Percentiles rank a stretch among this genome's conserved stretches.
Conservation (phyloP, 345 rosid species). For the Heritiera fomes region DNA sequence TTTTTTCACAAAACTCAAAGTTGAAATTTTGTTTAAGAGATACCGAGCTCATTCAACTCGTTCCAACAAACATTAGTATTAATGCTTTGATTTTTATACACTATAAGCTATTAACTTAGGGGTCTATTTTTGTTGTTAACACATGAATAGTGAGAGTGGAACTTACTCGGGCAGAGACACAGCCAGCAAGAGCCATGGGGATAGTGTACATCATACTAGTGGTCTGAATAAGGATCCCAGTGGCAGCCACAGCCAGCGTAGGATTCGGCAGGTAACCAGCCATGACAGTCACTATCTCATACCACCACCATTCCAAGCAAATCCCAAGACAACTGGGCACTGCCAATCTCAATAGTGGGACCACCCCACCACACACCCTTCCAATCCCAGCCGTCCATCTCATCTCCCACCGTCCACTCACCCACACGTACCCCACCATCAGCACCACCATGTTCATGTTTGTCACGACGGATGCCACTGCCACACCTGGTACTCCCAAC, state of each 20-base stretch:
- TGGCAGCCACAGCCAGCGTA: slow-evolving; percentile 82
- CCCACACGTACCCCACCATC: slow-evolving; percentile 79
- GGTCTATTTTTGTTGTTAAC: neutral
- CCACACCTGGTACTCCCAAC: slow-evolving; percentile 91
- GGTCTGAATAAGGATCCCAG: slow-evolving; percentile 93
- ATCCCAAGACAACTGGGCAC: slow-evolving; percentile 95
- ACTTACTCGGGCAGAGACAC: slow-evolving; percentile 95
- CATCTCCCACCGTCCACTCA: slow-evolving; percentile 56
- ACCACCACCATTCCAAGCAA: slow-evolving; percentile 99
- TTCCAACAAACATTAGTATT: no score
- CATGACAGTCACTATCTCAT: slow-evolving; percentile 85
- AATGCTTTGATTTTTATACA: no score
- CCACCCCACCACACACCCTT: slow-evolving; percentile 59
- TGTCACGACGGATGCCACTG: slow-evolving; percentile 86
- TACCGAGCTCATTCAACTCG: no score
- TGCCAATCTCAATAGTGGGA: slow-evolving; percentile 74
- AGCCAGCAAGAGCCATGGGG: slow-evolving; percentile 98
- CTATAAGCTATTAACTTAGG: neutral
- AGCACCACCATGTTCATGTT: slow-evolving; percentile 80
- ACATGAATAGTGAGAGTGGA: neutral
- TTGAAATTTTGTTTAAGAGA: no score
- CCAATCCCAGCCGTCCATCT: slow-evolving; percentile 47
- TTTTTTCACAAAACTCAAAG: no score
- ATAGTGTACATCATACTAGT: slow-evolving; percentile 98
- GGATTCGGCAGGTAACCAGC: slow-evolving; percentile 93